Base-by-base conservation (phyloP, 345 rosid genomes). In the Viola odorata region DNA sequence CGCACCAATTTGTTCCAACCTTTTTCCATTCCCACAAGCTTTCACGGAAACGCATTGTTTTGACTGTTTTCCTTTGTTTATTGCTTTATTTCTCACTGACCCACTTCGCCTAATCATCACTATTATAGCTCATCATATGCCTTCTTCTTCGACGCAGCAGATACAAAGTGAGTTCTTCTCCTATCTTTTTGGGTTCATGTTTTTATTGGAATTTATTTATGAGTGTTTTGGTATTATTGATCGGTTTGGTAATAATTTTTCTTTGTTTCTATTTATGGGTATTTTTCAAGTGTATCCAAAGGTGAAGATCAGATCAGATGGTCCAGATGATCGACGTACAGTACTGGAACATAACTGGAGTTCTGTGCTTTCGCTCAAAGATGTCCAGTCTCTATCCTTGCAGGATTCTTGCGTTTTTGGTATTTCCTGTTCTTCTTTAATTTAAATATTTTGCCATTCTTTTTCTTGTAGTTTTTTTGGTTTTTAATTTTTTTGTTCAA, bases 201-300 rank as follows among this genome's bases (percentile, higher is more conserved):
- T 57, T 50, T 32, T 2, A 23, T 52, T 52, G 55, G 40, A 13
- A 50, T 66, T 58, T 45, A 53, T 38, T 50, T 45, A 0, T 52
- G 11, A 39, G 45, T 9, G 15, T 7, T 5, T 14, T 14, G 32
- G n/a, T n/a, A n/a, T n/a, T 23, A 23, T 37, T 23, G 32, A 23
- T 23, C 32, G 32, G 32, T 23, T 23, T 23, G 32, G 32, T 23
- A 23, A 23, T 23, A 39, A 10, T 13, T 16, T 8, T 15, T 40
- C 37, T 42, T 40, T 71, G 37, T 57, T 62, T 45, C 41, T 11
- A 37, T 55, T 38, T 37, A 37, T 45, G 44, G 12, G 32, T 38
- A n/a, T 48, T 55, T 15, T 9, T 62, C 49, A n/a, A 83, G 91
- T 85, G 86, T 85, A 83, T 69, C 86, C 91, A 3, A 81, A 71